Evolutionary conservation across 805 yeast genomes (phyloP), one percentile per base, ranked within the genome.

Genomic region (Candida montana): DNA sequence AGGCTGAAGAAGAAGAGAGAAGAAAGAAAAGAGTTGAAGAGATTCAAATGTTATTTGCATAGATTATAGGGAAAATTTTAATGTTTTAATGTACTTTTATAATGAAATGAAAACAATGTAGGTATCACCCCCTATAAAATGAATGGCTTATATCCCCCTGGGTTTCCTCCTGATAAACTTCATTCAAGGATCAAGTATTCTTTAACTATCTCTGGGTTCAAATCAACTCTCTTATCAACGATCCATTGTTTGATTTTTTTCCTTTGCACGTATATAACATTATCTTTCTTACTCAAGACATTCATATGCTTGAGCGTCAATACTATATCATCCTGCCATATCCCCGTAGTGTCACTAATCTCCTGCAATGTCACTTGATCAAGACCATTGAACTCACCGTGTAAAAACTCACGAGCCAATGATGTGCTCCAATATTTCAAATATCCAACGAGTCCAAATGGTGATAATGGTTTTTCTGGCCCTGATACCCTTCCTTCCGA

Each of bases 401-500:
- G 64, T 0, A 70, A 30, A 27, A 77, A 51, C 39, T 68, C 72
- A 43, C 65, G 51, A 1, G 75, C 68, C 1, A 84, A 48, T 4
- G 67, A 58, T 36, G 72, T 68, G 7, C 83, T 68, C 99, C 98
- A 93, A 61, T 76, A 90, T 13, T 73, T 64, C 16, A 84, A 55
- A 55, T 89, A 93, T 7, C 90, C 76, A 9, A 76, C 64, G 39
- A 72, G 70, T 0, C 99, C 99, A 61, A 80, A 84, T 0, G 83
- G 81, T 6, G 95, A 84, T 9, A 93, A 64, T 1, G 99, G 99
- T 49, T 79, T 74, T 58, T 93, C 99, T 0, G 99, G 99, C 0
- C 97, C 95, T 45, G 96, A 88, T 2, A 75, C 61, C 17, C 67
- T 51, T 24, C 76, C 78, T 33, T 84, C 85, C 13, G 71, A 72